Conservation (phyloP, 1,284 basidiomycete species). For the Tilletia caries region DNA sequence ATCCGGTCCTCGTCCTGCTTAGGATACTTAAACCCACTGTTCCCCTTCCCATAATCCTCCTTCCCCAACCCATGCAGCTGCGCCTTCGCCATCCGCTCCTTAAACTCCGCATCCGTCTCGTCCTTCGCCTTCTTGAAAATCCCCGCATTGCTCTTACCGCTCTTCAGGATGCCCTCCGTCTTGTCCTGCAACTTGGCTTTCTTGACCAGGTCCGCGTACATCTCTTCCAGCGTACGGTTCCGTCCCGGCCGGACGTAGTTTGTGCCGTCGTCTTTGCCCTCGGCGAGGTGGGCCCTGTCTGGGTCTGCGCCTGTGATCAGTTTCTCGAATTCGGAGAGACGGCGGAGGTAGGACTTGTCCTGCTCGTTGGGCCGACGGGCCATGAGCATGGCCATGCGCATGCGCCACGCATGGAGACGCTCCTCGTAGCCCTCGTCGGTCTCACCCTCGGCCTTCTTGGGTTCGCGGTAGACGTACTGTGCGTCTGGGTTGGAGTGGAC, state of each 20-base stretch:
- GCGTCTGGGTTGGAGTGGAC: conserved; percentile 39
- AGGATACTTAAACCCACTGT: conserved; percentile 40
- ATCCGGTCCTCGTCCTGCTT: conserved; percentile 45
- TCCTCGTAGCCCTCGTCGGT: conserved; percentile 30
- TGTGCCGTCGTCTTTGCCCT: neutral
- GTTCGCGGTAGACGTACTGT: conserved; percentile 24
- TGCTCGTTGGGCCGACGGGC: neutral
- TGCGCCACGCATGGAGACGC: conserved; percentile 25
- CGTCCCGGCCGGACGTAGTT: neutral
- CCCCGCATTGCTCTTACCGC: neutral
- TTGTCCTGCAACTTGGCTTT: conserved; percentile 6
- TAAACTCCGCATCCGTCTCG: conserved; percentile 43
- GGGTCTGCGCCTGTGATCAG: conserved; percentile 7
- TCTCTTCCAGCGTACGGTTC: conserved; percentile 2
- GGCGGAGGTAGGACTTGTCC: conserved; percentile 12
- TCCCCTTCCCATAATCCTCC: conserved; percentile 39
- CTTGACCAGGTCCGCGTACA: conserved; percentile 12
- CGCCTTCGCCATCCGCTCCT: conserved; percentile 39
- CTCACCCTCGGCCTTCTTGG: conserved; percentile 21
- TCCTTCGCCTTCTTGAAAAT: conserved; percentile 25
- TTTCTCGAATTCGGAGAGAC: conserved; percentile 4
- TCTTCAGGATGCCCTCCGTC: conserved; percentile 3
- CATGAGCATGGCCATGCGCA: conserved; percentile 9
- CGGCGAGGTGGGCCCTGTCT: neutral
- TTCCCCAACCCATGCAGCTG: conserved; percentile 36